phyloP scores from a whole-genome alignment of 345 rosid species.

The Citrus inodora region DNA sequence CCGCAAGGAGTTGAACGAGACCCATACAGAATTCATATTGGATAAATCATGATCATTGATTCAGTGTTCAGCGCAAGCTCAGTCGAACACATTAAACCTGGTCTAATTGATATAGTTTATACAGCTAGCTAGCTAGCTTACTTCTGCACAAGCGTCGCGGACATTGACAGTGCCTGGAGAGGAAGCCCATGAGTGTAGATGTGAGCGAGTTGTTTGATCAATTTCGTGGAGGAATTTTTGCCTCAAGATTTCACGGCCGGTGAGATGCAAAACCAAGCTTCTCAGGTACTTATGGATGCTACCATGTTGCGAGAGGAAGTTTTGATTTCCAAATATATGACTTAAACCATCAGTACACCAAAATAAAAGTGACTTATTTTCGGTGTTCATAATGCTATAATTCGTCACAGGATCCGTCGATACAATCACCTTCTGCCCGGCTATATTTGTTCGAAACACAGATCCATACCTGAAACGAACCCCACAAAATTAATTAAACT shows the following conservation, averaged over 20 bases:
- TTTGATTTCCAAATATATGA: constrained; percentile 31
- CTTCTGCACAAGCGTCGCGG: background rate
- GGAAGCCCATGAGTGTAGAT: constrained; percentile 1
- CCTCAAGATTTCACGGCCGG: background rate
- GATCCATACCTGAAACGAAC: constrained; percentile 31
- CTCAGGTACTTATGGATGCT: constrained; percentile 31
- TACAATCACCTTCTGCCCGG: constrained; percentile 31
- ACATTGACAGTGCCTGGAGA: background rate
- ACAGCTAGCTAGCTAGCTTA: background rate
- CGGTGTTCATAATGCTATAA: constrained; percentile 39
- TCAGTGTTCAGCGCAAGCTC: too few relatives aligned
- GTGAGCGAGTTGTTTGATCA: background rate
- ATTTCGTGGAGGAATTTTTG: background rate
- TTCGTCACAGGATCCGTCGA: constrained; percentile 40
- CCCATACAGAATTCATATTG: too few relatives aligned
- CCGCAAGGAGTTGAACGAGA: too few relatives aligned
- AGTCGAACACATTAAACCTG: too few relatives aligned
- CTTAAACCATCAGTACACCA: constrained; percentile 34
- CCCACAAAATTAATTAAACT: background rate
- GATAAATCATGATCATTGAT: too few relatives aligned
- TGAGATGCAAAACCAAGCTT: constrained; percentile 21
- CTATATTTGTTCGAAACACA: constrained; percentile 36
- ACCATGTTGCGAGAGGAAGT: constrained; percentile 24
- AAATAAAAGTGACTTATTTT: constrained; percentile 29
- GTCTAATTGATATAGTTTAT: too few relatives aligned